phyloP scores from a whole-genome alignment of 352 stramenopile species.

The Phytophthora sojae region DNA sequence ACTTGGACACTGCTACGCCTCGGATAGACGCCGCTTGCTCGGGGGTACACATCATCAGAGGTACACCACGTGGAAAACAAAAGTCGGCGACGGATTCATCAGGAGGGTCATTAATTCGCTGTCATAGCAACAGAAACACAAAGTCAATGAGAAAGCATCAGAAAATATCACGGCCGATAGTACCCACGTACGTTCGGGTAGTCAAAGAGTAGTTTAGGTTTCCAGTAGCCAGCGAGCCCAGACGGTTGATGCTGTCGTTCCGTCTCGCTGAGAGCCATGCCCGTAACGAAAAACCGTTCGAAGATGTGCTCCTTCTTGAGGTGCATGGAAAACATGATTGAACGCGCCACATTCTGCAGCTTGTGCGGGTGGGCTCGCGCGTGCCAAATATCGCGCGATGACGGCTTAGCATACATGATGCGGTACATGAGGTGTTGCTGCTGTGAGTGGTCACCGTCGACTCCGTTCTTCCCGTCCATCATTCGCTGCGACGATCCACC shows the following conservation, averaged over 20 bases:
- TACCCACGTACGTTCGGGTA: conserved; percentile 60
- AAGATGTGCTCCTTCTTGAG: conserved; percentile 85
- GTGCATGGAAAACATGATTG: conserved; percentile 84
- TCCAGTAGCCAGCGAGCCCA: conserved; percentile 65
- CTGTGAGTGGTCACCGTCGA: conserved; percentile 32
- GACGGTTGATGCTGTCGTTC: conserved; percentile 42
- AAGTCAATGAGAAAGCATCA: conserved; percentile 8
- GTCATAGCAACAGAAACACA: conserved; percentile 12
- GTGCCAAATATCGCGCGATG: conserved; percentile 66
- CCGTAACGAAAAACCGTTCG: conserved; percentile 83
- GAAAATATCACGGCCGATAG: not conserved
- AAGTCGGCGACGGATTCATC: conserved; percentile 77
- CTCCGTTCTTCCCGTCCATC: conserved; percentile 32
- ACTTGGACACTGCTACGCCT: conserved; percentile 70
- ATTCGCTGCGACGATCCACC: conserved; percentile 25
- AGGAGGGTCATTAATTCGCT: conserved; percentile 43
- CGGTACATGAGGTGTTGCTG: conserved; percentile 77
- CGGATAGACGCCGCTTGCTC: conserved; percentile 58
- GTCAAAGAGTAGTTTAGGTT: conserved; percentile 74
- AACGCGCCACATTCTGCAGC: conserved; percentile 71
- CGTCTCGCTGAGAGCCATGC: conserved; percentile 45
- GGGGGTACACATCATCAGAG: conserved; percentile 61
- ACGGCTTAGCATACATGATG: conserved; percentile 81
- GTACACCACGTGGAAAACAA: conserved; percentile 82
- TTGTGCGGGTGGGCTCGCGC: conserved; percentile 51